phyloP scores from a whole-genome alignment of 2,329 filamentous ascomycete species.

The Claviceps humidiphila region DNA sequence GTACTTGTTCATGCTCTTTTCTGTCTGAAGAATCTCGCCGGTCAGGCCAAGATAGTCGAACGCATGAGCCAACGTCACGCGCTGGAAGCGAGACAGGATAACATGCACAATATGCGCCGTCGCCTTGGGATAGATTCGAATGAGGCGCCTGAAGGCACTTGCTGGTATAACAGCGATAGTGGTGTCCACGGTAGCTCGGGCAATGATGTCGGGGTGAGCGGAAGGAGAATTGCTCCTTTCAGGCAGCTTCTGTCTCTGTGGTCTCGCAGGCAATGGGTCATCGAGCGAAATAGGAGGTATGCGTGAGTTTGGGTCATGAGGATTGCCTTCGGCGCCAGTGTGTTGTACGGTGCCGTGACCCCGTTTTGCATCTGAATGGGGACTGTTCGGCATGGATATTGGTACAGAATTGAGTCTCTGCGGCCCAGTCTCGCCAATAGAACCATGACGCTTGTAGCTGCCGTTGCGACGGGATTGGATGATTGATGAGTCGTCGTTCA shows the following conservation, averaged over 20 bases:
- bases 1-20: conserved; percentile 86
- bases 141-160: conserved; percentile 84
- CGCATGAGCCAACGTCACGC: conserved; percentile 87
- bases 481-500: conserved; percentile 45
- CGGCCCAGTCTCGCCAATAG: conserved; percentile 9
- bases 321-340: conserved; percentile 9
- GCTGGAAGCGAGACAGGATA: conserved; percentile 83
- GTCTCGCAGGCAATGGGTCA: conserved; percentile 17
- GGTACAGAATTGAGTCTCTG: conserved; percentile 7
- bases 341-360: conserved; percentile 2
- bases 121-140: conserved; percentile 87
- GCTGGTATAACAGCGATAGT: conserved; percentile 98
- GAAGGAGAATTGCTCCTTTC: conserved; percentile 49
- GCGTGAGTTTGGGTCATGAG: conserved; percentile 22
- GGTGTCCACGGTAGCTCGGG: conserved; percentile 88
- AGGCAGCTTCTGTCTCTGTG: conserved; percentile 24
- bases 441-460: conserved; percentile 17
- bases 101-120: conserved; percentile 97
- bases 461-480: conserved; percentile 11
- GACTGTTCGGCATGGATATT: conserved; percentile 24
- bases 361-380: conserved; percentile 20
- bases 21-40: conserved; percentile 80
- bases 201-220: conserved; percentile 91
- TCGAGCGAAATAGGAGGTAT: conserved; percentile 71
- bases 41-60: conserved; percentile 90